Base-by-base conservation (phyloP, 139 green algal species). In the Chlorella sp. region DNA sequence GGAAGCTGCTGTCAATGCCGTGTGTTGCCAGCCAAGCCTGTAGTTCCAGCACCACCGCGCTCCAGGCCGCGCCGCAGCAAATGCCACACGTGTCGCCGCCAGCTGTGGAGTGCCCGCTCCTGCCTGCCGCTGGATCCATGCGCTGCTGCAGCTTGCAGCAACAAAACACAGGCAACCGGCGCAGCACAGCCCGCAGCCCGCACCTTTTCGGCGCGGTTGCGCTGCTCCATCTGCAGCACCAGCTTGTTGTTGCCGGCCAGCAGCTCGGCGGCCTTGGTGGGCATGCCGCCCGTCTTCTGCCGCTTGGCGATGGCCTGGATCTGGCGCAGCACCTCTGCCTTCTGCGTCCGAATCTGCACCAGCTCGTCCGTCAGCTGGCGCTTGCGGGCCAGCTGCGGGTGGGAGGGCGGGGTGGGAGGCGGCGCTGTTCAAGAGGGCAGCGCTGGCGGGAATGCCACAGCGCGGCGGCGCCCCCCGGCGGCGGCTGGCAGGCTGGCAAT, bases 251-350 rank as follows among this genome's bases (percentile, higher is more conserved):
- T 84, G 26, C 60, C 46, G 7, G 64, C 43, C 44, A 67, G 36
- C 54, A 85, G 79, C 56, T 65, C 70, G n/a, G 17, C 22, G n/a
- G 60, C 54, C 68, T 76, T 69, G 34, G 86, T 64, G 43, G 73
- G 70, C 36, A 76, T 17, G 14, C 75, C 82, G n/a, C 74, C 62
- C 9, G 84, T 82, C 44, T 85, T 83, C 32, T 88, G 83, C 68
- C 87, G 87, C 82, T 90, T 90, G 32, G 87, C 87, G 36, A 90
- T 90, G 34, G 86, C 68, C 75, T 90, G 83, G 20, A 90, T 90
- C 51, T 87, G 72, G 17, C 79, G 72, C 67, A 90, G 76, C 64
- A 90, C 87, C 65, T 90, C 83, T 4, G 87, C 87, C 70, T 90
- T 90, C 68, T 90, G 87, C 9, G 56, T 81, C 58, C 87, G 67